phyloP scores from a whole-genome alignment of 257 asterid species.

The Solanum clarkiae region DNA sequence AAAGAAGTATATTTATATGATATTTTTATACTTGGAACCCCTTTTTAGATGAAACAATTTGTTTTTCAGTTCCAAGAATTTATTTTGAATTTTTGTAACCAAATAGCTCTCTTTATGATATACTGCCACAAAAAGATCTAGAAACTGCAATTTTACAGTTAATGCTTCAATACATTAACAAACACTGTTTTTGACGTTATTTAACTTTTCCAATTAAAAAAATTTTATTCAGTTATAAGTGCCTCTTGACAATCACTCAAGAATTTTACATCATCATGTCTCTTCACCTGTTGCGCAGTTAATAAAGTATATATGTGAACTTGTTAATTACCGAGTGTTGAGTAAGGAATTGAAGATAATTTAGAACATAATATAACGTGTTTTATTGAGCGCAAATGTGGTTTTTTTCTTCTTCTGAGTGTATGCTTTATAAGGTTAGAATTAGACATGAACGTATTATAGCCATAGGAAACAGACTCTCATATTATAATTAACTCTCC shows the following conservation, averaged over 20 bases:
- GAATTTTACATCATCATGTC: background rate
- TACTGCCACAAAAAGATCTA: background rate
- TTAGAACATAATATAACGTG: background rate
- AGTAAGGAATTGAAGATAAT: background rate
- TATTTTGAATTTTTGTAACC: background rate
- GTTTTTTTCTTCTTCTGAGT: background rate
- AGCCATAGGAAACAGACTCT: background rate
- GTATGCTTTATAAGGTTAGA: background rate
- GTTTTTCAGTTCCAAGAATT: background rate
- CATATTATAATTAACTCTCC: background rate
- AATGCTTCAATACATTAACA: background rate
- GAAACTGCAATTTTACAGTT: background rate
- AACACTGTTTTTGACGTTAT: background rate
- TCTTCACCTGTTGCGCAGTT: background rate
- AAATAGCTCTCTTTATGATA: background rate
- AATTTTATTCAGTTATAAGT: background rate
- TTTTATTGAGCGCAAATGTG: background rate
- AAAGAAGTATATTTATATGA: background rate
- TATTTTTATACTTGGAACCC: background rate
- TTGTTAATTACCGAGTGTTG: background rate
- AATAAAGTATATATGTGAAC: background rate
- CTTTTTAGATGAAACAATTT: background rate
- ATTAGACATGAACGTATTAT: background rate
- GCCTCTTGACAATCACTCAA: background rate
- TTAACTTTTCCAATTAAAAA: background rate